Conservation (phyloP, 192 early-diverging fungal genomes). For the Backusella luteola region DNA sequence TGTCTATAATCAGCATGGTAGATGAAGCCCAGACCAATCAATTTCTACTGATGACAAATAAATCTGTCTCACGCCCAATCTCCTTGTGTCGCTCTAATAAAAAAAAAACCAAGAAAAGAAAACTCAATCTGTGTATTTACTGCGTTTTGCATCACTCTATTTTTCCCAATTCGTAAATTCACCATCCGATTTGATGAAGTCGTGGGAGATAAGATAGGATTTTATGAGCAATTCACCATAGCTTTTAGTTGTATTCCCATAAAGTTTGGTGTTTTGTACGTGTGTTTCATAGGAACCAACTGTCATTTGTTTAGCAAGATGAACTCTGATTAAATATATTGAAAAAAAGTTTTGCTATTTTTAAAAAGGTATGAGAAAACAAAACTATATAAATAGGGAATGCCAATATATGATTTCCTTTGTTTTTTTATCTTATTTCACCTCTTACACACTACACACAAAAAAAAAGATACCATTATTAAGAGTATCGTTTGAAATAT, state of each 20-base stretch:
- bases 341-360: not conserved
- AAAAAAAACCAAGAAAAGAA: not conserved
- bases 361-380: conserved; percentile 3
- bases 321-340: conserved; percentile 1
- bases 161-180: conserved; percentile 5
- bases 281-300: conserved; percentile 2
- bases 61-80: conserved; percentile 2
- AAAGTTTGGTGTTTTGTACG: not conserved
- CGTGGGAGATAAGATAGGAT: conserved; percentile 5
- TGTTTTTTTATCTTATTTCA: not conserved
- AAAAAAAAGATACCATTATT: not conserved
- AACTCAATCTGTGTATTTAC: not conserved
- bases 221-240: not conserved
- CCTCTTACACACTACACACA: not conserved
- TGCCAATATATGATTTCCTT: not conserved
- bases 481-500: not conserved
- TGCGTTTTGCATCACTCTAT: conserved; percentile 5
- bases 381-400: conserved; percentile 3
- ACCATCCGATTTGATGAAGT: not conserved
- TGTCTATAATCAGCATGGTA: not conserved
- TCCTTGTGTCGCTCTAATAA: conserved; percentile 5
- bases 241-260: conserved; percentile 10
- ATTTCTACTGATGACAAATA: not conserved
- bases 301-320: conserved; percentile 1
- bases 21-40: not conserved